Evolutionary conservation across 805 yeast species (phyloP).

Genomic region (Candida montana): DNA sequence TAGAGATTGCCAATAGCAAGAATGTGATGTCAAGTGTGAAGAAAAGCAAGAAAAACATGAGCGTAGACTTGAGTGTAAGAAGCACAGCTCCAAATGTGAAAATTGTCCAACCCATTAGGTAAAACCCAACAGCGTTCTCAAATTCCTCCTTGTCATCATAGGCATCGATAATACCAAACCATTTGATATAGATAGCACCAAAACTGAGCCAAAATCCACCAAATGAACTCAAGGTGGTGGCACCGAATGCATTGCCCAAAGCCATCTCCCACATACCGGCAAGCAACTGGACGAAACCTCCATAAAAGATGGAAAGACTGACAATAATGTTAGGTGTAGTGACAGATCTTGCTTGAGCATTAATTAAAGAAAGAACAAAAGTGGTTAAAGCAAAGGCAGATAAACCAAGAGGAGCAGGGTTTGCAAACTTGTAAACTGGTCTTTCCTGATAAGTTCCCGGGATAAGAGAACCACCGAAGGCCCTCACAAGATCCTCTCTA

Average conservation of each 20-base stretch:
- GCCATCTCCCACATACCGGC: constrained; percentile 71
- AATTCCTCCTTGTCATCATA: constrained; percentile 35
- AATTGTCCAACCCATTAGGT: constrained; percentile 48
- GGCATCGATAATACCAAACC: constrained; percentile 46
- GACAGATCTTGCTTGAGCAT: constrained; percentile 54
- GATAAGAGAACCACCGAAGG: constrained; percentile 70
- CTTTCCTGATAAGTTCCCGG: constrained; percentile 45
- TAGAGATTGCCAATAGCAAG: constrained; percentile 39
- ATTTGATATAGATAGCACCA: constrained; percentile 52
- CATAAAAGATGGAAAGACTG: constrained; percentile 58
- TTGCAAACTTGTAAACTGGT: constrained; percentile 48
- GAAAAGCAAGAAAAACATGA: constrained; percentile 43
- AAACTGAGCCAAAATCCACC: constrained; percentile 66
- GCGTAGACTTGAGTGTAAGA: constrained; percentile 44
- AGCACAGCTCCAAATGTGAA: constrained; percentile 44
- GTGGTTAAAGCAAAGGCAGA: constrained; percentile 60
- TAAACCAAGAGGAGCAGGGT: constrained; percentile 63
- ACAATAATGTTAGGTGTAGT: constrained; percentile 49
- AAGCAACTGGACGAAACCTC: constrained; percentile 53
- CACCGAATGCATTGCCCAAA: constrained; percentile 62
- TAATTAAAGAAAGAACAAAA: constrained; percentile 50
- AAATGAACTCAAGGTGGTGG: constrained; percentile 31
- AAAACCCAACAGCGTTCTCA: constrained; percentile 46
- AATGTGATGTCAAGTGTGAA: constrained; percentile 43
- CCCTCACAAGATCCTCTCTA: constrained; percentile 46